Evolutionary conservation across 2,329 filamentous ascomycete genomes (phyloP).

Genomic region (Chrysosphaeria jannelii): DNA sequence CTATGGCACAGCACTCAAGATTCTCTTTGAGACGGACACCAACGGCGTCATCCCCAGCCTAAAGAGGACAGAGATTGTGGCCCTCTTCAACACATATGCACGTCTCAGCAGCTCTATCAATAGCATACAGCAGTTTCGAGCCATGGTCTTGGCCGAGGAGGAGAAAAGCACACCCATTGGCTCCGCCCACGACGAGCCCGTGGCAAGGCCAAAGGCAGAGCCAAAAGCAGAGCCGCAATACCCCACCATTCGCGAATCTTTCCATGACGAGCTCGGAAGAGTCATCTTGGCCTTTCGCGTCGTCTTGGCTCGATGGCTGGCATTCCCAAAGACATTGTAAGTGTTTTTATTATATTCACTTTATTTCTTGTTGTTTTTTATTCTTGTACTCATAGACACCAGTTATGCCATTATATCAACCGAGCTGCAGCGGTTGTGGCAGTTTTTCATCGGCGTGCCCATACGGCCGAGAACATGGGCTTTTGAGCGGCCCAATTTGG

Average conservation of each 20-base stretch:
- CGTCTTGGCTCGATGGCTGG: constrained; percentile 39
- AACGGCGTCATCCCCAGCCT: constrained; percentile 31
- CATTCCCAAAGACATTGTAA: constrained; percentile 26
- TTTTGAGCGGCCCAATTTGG: constrained; percentile 13
- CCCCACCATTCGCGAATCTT: constrained; percentile 20
- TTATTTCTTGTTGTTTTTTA: too few species aligned
- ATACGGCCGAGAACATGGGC: constrained; percentile 17
- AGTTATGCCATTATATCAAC: constrained; percentile 13
- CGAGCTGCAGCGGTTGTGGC: constrained; percentile 16
- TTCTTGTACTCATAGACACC: too few species aligned
- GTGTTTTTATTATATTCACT: too few species aligned
- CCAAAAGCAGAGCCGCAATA: constrained; percentile 1
- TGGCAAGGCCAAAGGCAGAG: too few species aligned
- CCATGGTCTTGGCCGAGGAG: constrained; percentile 16
- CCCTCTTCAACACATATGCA: constrained; percentile 79
- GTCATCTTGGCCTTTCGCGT: constrained; percentile 32
- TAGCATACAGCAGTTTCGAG: constrained; percentile 41
- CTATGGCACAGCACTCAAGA: constrained; percentile 81
- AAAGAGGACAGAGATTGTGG: constrained; percentile 73
- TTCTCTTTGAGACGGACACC: constrained; percentile 77
- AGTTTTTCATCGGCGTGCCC: constrained; percentile 21
- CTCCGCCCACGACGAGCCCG: constrained; percentile 6
- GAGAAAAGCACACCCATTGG: too few species aligned
- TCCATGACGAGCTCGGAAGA: constrained; percentile 30
- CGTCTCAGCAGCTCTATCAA: constrained; percentile 56